These are phyloP conservation scores for Trichoderma endophyticum DNA, from an alignment of 2,329 filamentous ascomycete species.

Conservation along the genomic window DNA sequence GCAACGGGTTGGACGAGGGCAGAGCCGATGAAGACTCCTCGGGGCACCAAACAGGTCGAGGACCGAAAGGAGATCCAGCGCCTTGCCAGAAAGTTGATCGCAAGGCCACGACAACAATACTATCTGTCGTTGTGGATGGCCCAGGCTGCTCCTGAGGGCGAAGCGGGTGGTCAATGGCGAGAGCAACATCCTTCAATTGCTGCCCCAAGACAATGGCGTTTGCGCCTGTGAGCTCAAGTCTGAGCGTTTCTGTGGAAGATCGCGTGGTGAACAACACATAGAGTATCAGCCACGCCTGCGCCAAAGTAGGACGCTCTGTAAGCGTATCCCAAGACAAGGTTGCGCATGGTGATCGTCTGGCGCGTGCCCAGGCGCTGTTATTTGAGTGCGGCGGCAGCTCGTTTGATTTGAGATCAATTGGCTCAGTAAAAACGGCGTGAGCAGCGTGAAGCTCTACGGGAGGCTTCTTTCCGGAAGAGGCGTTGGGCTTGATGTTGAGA, in stretches of 20 bases:
- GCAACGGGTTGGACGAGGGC: conserved; percentile 35
- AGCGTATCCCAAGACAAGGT: conserved; percentile 42
- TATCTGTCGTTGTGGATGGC: conserved; percentile 25
- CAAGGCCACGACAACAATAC: conserved; percentile 42
- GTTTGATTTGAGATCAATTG: conserved; percentile 46
- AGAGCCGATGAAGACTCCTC: conserved; percentile 40
- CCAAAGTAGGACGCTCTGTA: conserved; percentile 41
- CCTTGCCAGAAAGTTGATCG: conserved; percentile 67
- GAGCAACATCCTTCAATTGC: conserved; percentile 46
- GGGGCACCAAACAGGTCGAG: conserved; percentile 60
- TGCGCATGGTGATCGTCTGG: conserved; percentile 50
- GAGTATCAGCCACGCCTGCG: conserved; percentile 51
- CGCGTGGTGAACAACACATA: conserved; percentile 53
- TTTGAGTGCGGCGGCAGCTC: conserved; percentile 49
- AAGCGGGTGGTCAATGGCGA: conserved; percentile 49
- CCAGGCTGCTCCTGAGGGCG: conserved; percentile 32
- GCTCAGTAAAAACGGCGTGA: conserved; percentile 44
- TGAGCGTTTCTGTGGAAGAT: conserved; percentile 47
- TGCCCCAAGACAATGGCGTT: conserved; percentile 34
- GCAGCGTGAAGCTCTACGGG: conserved; percentile 34
- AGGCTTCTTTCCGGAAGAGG: conserved; percentile 27
- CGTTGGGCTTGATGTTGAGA: conserved; percentile 31
- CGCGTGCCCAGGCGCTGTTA: conserved; percentile 56
- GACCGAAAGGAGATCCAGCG: conserved; percentile 63
- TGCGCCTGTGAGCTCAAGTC: conserved; percentile 43